These are phyloP conservation scores for Zostera marina DNA, from an alignment of 116 monocot genomes.

Conservation along the genomic window DNA sequence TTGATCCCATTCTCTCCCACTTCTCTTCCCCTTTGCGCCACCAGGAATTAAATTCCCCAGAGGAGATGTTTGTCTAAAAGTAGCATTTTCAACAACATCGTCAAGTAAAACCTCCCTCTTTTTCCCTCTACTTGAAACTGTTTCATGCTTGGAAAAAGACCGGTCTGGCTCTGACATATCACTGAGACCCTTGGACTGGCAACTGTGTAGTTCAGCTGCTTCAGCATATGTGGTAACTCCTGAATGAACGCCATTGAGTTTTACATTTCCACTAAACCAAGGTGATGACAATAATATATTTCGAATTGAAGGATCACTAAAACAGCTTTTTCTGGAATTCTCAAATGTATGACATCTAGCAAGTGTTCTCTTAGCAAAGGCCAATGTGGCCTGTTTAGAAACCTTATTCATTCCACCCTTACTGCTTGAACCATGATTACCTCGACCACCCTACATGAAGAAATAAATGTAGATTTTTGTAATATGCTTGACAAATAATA, in stretches of 20 bases:
- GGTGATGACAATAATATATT: conserved; percentile 25
- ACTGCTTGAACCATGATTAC: conserved; percentile 36
- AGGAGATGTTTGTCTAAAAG: conserved; percentile 18
- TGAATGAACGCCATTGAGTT: conserved; percentile 9
- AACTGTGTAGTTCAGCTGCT: conserved; percentile 7
- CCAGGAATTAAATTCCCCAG: conserved; percentile 15
- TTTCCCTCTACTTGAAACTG: conserved; percentile 24
- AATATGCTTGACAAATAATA: not conserved
- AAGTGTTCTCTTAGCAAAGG: conserved; percentile 68
- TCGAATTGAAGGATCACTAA: conserved; percentile 39
- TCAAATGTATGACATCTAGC: conserved; percentile 51
- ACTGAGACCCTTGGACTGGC: conserved; percentile 3
- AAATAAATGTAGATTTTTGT: not conserved
- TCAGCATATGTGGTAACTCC: conserved; percentile 8
- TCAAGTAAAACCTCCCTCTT: conserved; percentile 61
- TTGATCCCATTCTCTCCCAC: conserved; percentile 43
- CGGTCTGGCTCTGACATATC: conserved; percentile 22
- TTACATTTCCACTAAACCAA: conserved; percentile 10
- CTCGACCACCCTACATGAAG: conserved; percentile 41
- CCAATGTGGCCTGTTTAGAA: conserved; percentile 46
- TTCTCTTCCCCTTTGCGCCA: conserved; percentile 58
- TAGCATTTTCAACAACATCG: conserved; percentile 36
- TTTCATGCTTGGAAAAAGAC: conserved; percentile 20
- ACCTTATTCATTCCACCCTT: conserved; percentile 52
- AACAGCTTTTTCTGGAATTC: conserved; percentile 64